phyloP scores from a whole-genome alignment of 139 green algal species.

The Auxenochlorella protothecoides region DNA sequence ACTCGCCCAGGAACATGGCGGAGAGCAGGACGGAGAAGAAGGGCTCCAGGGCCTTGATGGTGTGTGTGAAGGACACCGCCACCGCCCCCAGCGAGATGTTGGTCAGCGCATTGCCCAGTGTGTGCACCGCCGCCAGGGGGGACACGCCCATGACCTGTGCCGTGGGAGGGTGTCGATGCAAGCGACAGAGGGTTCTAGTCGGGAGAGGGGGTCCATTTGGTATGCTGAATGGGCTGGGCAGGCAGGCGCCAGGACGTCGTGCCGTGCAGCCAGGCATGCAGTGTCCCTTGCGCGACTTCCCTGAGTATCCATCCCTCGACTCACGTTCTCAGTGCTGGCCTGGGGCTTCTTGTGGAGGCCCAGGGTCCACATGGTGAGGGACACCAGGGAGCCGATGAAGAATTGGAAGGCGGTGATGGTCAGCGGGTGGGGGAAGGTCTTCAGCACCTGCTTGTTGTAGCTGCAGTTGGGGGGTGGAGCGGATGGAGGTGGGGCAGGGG shows the following conservation, averaged over 20 bases:
- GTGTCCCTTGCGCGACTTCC: too few species aligned
- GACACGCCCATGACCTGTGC: conserved; percentile 60
- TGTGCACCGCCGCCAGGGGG: conserved; percentile 89
- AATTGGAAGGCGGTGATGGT: conserved; percentile 88
- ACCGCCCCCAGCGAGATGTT: conserved; percentile 92
- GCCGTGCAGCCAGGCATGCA: background rate
- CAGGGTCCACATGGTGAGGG: conserved; percentile 55
- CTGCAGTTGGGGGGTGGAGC: conserved; percentile 29
- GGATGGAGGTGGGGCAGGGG: background rate
- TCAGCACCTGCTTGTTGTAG: conserved; percentile 85
- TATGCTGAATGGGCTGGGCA: too few species aligned
- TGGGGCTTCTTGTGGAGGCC: conserved; percentile 56
- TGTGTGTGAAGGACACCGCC: conserved; percentile 98
- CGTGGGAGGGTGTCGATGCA: background rate
- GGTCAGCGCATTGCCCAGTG: conserved; percentile 93
- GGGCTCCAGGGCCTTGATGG: conserved; percentile 96
- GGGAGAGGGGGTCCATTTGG: background rate
- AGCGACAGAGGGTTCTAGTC: background rate
- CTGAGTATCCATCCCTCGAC: conserved; percentile 1
- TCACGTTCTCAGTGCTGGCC: conserved; percentile 33
- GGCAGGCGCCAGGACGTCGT: too few species aligned
- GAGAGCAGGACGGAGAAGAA: conserved; percentile 90
- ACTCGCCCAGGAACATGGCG: conserved; percentile 73
- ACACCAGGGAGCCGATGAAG: conserved; percentile 54
- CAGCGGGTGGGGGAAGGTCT: conserved; percentile 76